Conservation (phyloP, 2,329 filamentous ascomycete species). For the Byssothecium circinans region DNA sequence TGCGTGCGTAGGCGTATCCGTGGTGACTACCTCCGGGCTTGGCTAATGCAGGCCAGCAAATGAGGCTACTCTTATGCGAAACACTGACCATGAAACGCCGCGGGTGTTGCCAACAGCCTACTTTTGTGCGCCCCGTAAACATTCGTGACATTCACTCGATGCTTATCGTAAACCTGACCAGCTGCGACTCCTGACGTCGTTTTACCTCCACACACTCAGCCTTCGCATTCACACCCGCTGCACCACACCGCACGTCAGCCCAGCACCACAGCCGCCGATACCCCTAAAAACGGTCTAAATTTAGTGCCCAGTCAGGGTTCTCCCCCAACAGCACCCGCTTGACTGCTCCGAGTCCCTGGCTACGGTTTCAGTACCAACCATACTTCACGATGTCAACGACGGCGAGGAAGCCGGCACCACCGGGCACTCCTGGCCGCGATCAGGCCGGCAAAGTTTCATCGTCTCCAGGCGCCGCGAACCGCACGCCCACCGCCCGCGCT, state of each 20-base stretch:
- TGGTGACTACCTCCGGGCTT: not conserved
- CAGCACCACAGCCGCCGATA: not conserved
- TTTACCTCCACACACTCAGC: too few relatives aligned
- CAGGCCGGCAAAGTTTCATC: constrained; percentile 26
- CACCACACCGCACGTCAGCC: not conserved
- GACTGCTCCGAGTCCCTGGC: constrained; percentile 10
- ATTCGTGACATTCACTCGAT: constrained; percentile 1
- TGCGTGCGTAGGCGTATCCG: too few relatives aligned
- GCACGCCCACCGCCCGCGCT: constrained; percentile 35
- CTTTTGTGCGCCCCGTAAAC: constrained; percentile 4
- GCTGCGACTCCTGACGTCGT: too few relatives aligned
- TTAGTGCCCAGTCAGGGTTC: not conserved
- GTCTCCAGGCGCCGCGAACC: constrained; percentile 35
- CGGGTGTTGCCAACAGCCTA: not conserved
- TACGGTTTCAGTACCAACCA: constrained; percentile 3
- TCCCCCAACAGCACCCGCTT: not conserved
- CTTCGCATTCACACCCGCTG: too few relatives aligned
- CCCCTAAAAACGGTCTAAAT: not conserved
- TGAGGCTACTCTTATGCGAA: constrained; percentile 11
- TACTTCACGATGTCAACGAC: constrained; percentile 31
- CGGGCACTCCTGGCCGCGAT: constrained; percentile 34
- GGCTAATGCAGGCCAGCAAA: constrained; percentile 6
- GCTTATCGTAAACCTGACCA: too few relatives aligned
- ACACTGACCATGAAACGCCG: constrained; percentile 1
- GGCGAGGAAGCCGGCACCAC: constrained; percentile 40